Evolutionary conservation across 768 basidiomycete species (phyloP), one percentile per base, ranked within the genome.

Genomic region (Amylocystis lapponica): DNA sequence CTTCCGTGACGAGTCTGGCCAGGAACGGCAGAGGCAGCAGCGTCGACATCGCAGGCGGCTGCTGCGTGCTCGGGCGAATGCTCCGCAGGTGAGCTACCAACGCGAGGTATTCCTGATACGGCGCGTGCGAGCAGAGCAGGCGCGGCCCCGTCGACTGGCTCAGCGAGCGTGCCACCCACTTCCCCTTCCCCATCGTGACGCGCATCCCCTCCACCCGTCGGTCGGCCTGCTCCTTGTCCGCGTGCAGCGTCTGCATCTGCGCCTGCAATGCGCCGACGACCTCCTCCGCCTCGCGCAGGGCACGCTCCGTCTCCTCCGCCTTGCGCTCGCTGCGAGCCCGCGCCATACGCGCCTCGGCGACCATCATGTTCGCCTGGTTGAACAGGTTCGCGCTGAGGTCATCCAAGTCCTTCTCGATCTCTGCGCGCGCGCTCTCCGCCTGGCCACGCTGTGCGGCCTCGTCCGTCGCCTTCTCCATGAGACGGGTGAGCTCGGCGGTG

Each of bases 401-500:
- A 59, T 96, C 93, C 39, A 99, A 70, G 48, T 99, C 95, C 66
- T 85, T 81, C 69, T 99, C 95, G 39, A 99, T 95, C 50, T 79
- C 80, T 1, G 61, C 68, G 26, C 83, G 77, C 4, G 90, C 92
- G 38, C 70, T 79, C 63, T 95, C 94, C 1, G 94, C 94, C 61
- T 90, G 83, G 11, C 92, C 93, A 12, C 95, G 77, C 51, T 84
- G 79, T 1, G 89, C 82, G 12, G 94, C 92, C 66, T 96, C 95
- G 56, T 95, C 91, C 16, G 91, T 89, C n/a, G 93, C 84, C 50
- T 83, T 86, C 54, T 93, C 88, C 82, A 97, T 97, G 47, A 99
- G 69, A 23, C 93, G 78, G 52, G 81, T 94, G 46, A 99, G 81
- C 68, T 99, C 95, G 3, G 81, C 61, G 8, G 88, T 92, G 42